Evolutionary conservation across 106 monocot genomes (phyloP).

Genomic region (Acorus gramineus): DNA sequence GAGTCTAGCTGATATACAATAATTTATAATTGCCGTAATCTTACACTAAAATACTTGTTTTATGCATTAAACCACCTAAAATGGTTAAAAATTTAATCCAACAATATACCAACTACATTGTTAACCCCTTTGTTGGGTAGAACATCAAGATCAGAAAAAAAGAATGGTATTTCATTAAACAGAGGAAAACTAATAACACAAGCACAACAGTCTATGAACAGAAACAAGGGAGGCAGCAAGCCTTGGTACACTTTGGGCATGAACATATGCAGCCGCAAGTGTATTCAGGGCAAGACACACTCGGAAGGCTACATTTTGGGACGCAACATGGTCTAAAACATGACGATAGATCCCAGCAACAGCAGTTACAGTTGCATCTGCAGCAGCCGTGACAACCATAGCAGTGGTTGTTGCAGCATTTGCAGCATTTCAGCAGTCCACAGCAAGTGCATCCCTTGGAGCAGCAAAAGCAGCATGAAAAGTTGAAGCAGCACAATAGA

Average conservation of each 20-base stretch:
- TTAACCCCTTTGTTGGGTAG: background rate
- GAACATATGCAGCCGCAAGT: conserved; percentile 46
- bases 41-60: too few relatives aligned
- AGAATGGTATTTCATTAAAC: background rate
- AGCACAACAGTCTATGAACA: conserved; percentile 28
- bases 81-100: too few relatives aligned
- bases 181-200: conserved; percentile 13
- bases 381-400: conserved; percentile 5
- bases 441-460: conserved; percentile 5
- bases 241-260: conserved; percentile 26
- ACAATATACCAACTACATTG: too few relatives aligned
- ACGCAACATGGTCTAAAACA: conserved; percentile 10
- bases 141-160: background rate
- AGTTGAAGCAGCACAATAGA: conserved; percentile 14
- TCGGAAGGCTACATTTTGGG: background rate
- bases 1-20: too few relatives aligned
- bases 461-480: conserved; percentile 1
- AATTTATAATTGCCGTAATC: too few relatives aligned
- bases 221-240: conserved; percentile 15
- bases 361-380: conserved; percentile 3
- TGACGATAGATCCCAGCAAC: conserved; percentile 13
- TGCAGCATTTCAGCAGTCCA: background rate
- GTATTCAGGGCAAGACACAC: conserved; percentile 23
- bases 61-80: too few relatives aligned
- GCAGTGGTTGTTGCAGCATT: background rate